phyloP scores from a whole-genome alignment of 306 rosid species.

The Vigna reflexopilosa region DNA sequence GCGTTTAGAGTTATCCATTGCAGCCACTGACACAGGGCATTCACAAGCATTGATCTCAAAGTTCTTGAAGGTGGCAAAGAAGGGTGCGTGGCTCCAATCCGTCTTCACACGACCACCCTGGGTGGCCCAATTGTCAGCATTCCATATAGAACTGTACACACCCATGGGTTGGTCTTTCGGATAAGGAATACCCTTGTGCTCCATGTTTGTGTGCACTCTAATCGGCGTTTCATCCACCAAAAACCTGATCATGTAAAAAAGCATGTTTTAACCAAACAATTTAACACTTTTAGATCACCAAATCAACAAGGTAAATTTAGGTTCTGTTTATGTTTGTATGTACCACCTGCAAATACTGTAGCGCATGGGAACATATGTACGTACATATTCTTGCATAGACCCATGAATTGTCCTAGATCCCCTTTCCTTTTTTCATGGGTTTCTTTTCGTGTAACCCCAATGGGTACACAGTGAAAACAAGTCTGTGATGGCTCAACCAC shows the following conservation, averaged over 20 bases:
- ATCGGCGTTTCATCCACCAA: slow-evolving; percentile 87
- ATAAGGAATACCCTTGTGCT: slow-evolving; percentile 73
- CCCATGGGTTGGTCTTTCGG: slow-evolving; percentile 94
- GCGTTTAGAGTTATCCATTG: slow-evolving; percentile 52
- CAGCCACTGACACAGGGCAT: slow-evolving; percentile 50
- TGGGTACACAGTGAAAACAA: slow-evolving; percentile 19
- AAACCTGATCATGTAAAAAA: slow-evolving; percentile 52
- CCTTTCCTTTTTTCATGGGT: slow-evolving; percentile 38
- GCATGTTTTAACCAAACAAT: neutral
- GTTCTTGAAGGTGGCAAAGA: slow-evolving; percentile 65
- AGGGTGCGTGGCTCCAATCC: slow-evolving; percentile 93
- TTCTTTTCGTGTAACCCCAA: neutral
- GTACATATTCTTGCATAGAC: slow-evolving; percentile 5
- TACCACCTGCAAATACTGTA: neutral
- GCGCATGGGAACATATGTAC: slow-evolving; percentile 1
- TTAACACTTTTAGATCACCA: neutral
- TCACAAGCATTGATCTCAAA: slow-evolving; percentile 82
- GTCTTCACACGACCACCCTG: slow-evolving; percentile 94
- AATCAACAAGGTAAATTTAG: too few species aligned
- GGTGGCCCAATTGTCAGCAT: slow-evolving; percentile 97
- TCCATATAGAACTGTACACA: slow-evolving; percentile 92
- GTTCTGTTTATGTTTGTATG: neutral
- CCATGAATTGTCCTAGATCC: slow-evolving; percentile 52
- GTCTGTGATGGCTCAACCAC: slow-evolving; percentile 47
- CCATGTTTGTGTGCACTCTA: slow-evolving; percentile 90